A percentile compares a stretch with the other conserved stretches of the same genome.
Evolutionary conservation across 495 filamentous ascomycete genomes (phyloP).

Genomic region (Apiosordaria backusii): DNA sequence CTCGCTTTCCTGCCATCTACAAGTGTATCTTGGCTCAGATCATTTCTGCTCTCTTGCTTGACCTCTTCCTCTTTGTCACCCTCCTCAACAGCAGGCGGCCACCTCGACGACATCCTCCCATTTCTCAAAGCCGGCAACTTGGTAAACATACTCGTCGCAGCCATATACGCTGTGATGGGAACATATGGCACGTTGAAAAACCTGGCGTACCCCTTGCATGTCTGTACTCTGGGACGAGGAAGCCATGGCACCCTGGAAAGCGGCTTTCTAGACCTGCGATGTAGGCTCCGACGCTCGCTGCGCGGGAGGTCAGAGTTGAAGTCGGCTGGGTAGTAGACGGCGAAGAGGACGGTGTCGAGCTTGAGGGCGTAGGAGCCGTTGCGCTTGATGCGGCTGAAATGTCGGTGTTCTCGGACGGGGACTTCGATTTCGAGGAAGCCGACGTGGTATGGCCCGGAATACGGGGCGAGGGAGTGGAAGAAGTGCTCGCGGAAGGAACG

Average conservation of each 20-base stretch:
- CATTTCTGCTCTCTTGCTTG: not conserved
- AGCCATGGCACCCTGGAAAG: conserved; percentile 54
- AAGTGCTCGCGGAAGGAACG: conserved; percentile 33
- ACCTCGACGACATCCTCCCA: conserved; percentile 33
- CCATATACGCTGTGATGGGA: conserved; percentile 44
- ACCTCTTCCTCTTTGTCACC: conserved; percentile 23
- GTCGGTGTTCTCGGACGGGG: conserved; percentile 45
- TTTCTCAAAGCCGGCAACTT: conserved; percentile 58
- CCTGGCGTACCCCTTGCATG: conserved; percentile 52
- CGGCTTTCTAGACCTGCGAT: not conserved
- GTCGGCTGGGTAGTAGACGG: conserved; percentile 62
- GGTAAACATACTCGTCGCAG: conserved; percentile 51
- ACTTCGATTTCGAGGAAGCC: conserved; percentile 64
- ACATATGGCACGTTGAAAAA: conserved; percentile 46
- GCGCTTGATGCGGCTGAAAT: conserved; percentile 43
- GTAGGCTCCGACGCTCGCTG: conserved; percentile 9
- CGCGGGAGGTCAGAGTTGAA: conserved; percentile 24
- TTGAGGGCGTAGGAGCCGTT: conserved; percentile 39
- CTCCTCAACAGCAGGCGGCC: conserved; percentile 15
- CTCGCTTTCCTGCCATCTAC: conserved; percentile 2
- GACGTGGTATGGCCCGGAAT: conserved; percentile 60
- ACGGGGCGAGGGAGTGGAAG: conserved; percentile 56
- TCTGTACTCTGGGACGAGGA: conserved; percentile 43
- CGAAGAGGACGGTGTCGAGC: conserved; percentile 60
- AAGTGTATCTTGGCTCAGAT: conserved; percentile 1